phyloP scores from a whole-genome alignment of 2,329 filamentous ascomycete genomes.

The Penicillium sp. region DNA sequence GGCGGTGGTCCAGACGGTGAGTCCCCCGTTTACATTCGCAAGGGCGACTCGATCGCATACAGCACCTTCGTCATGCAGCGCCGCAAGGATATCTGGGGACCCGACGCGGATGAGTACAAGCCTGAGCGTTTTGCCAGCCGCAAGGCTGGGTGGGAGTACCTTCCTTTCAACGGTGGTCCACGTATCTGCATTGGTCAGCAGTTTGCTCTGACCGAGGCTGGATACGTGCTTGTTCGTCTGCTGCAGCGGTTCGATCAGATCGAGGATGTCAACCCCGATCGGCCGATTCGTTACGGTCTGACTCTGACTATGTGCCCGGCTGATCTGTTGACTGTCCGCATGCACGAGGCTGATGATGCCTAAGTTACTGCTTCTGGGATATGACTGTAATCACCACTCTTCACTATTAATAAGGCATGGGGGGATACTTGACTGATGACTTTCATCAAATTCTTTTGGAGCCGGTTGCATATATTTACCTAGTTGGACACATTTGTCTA shows the following conservation, averaged over 20 bases:
- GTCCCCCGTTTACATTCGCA: slow-evolving; percentile 64
- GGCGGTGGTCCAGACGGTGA: slow-evolving; percentile 63
- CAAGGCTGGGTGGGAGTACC: slow-evolving; percentile 64
- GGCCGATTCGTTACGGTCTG: slow-evolving; percentile 20
- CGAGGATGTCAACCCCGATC: slow-evolving; percentile 37
- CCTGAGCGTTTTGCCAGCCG: slow-evolving; percentile 72
- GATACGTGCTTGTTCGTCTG: slow-evolving; percentile 68
- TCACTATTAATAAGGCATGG: neutral
- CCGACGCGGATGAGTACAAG: slow-evolving; percentile 54
- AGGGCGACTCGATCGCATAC: slow-evolving; percentile 67
- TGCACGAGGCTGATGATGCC: slow-evolving; percentile 28
- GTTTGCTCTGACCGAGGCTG: slow-evolving; percentile 71
- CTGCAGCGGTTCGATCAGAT: slow-evolving; percentile 70
- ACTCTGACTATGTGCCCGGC: slow-evolving; percentile 29
- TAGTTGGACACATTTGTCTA: neutral
- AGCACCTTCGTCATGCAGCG: slow-evolving; percentile 73
- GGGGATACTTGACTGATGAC: neutral
- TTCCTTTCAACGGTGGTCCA: slow-evolving; percentile 74
- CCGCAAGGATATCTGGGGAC: slow-evolving; percentile 52
- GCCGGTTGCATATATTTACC: neutral
- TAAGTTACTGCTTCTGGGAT: neutral
- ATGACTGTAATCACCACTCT: neutral
- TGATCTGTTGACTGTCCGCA: slow-evolving; percentile 31
- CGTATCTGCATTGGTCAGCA: slow-evolving; percentile 78
- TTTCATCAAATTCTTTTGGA: neutral